These are phyloP conservation scores for Wickerhamomyces sydowiorum DNA, from an alignment of 805 yeast species.

Conservation along the genomic window DNA sequence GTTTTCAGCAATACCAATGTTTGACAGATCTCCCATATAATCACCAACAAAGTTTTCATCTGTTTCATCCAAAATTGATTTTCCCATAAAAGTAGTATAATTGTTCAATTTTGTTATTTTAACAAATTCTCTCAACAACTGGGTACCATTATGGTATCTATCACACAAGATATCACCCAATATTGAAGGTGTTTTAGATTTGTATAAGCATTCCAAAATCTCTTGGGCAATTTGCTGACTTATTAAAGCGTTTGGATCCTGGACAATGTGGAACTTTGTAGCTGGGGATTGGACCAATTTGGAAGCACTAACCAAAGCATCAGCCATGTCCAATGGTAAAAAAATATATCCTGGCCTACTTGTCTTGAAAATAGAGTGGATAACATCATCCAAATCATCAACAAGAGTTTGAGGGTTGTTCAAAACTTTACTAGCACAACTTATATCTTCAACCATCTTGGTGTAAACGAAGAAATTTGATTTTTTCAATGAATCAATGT, in stretches of 20 bases:
- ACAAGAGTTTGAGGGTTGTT: constrained; percentile 41
- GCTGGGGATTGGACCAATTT: constrained; percentile 28
- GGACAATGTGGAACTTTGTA: constrained; percentile 19
- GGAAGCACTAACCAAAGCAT: constrained; percentile 31
- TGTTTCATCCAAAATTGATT: constrained; percentile 70
- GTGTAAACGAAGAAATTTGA: constrained; percentile 69
- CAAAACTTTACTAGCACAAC: constrained; percentile 51
- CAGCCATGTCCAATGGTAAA: constrained; percentile 67
- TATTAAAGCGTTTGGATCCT: constrained; percentile 15
- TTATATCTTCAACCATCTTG: constrained; percentile 49
- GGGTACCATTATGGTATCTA: constrained; percentile 45
- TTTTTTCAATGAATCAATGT: constrained; percentile 35
- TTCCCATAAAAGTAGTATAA: constrained; percentile 62
- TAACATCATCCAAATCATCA: constrained; percentile 61
- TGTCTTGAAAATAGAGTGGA: constrained; percentile 44
- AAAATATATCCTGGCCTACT: constrained; percentile 81
- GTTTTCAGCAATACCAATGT: constrained; percentile 39
- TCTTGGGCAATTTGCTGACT: constrained; percentile 32
- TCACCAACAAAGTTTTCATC: constrained; percentile 60
- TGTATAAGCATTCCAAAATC: constrained; percentile 47
- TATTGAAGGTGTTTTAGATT: constrained; percentile 54
- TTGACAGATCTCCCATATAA: constrained; percentile 59
- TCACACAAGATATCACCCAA: constrained; percentile 67
- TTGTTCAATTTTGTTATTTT: constrained; percentile 39
- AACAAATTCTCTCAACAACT: constrained; percentile 44